Percentiles rank a stretch among this genome's conserved stretches.
phyloP scores from a whole-genome alignment of 2,329 filamentous ascomycete genomes.

The Seiridium cupressi region DNA sequence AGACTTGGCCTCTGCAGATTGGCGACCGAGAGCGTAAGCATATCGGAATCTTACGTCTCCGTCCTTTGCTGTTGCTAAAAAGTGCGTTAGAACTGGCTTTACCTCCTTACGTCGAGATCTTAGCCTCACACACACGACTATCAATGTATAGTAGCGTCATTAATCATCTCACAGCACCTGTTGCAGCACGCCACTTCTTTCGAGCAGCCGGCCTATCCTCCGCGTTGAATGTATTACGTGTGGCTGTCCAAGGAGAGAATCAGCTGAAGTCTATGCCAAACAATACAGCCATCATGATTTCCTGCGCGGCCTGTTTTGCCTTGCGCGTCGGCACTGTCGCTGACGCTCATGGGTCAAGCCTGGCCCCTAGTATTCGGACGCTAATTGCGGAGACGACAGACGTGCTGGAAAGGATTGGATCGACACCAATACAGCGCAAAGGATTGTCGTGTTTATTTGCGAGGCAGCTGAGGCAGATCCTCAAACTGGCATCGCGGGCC shows the following conservation, averaged over 20 bases:
- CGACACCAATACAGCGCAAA: slow-evolving; percentile 62
- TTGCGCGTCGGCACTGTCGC: slow-evolving; percentile 62
- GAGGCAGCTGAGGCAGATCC: slow-evolving; percentile 49
- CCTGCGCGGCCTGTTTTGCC: slow-evolving; percentile 69
- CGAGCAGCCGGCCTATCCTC: slow-evolving; percentile 69
- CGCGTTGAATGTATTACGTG: slow-evolving; percentile 71
- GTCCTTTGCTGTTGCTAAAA: slow-evolving; percentile 4
- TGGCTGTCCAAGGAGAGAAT: slow-evolving; percentile 68
- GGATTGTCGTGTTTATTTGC: slow-evolving; percentile 63
- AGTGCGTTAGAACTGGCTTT: slow-evolving; percentile 46
- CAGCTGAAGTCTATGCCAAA: slow-evolving; percentile 75
- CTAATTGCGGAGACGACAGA: slow-evolving; percentile 68
- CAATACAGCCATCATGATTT: slow-evolving; percentile 77
- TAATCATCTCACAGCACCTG: slow-evolving; percentile 69
- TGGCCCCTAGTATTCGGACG: slow-evolving; percentile 62
- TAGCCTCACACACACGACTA: slow-evolving; percentile 69
- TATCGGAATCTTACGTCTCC: slow-evolving; percentile 6
- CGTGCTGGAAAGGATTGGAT: slow-evolving; percentile 68
- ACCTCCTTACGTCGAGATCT: slow-evolving; percentile 72
- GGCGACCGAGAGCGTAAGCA: slow-evolving; percentile 42
- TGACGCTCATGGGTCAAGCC: slow-evolving; percentile 49
- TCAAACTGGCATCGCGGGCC: slow-evolving; percentile 32
- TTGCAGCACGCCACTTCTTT: slow-evolving; percentile 71
- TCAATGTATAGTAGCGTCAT: slow-evolving; percentile 76
- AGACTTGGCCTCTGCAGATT: slow-evolving; percentile 49